Conservation (phyloP, 495 filamentous ascomycete species). For the Hypoxylon lienhwacheense region DNA sequence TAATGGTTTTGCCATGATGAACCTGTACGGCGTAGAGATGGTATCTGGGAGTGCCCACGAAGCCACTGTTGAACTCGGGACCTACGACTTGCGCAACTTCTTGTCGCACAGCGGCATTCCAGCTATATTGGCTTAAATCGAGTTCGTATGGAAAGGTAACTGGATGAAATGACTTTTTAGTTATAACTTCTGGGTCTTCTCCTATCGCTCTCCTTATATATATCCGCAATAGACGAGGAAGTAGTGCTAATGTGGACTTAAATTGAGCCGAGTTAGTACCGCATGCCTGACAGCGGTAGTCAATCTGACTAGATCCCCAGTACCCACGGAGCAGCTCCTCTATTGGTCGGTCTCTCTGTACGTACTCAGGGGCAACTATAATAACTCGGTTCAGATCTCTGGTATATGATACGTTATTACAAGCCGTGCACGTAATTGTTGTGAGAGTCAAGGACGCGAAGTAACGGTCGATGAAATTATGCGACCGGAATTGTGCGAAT, state of each 20-base stretch:
- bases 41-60: conserved; percentile 40
- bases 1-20: conserved; percentile 36
- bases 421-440: background rate
- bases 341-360: no score
- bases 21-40: conserved; percentile 51
- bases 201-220: background rate
- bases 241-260: background rate
- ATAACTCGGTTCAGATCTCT: background rate
- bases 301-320: no score
- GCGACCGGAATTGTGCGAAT: background rate
- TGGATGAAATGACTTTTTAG: conserved; percentile 36
- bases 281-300: no score
- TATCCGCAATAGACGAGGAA: conserved; percentile 6
- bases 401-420: background rate
- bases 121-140: conserved; percentile 14
- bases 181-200: background rate
- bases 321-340: no score
- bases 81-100: conserved; percentile 10
- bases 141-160: conserved; percentile 41
- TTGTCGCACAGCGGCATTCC: conserved; percentile 4
- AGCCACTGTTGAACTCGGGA: conserved; percentile 13
- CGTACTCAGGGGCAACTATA: no score
- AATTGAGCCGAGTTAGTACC: no score
- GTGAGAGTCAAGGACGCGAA: background rate
- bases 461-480: background rate